These are phyloP conservation scores for Saxophila tyrrhenica DNA, from an alignment of 495 filamentous ascomycete genomes.

Conservation along the genomic window DNA sequence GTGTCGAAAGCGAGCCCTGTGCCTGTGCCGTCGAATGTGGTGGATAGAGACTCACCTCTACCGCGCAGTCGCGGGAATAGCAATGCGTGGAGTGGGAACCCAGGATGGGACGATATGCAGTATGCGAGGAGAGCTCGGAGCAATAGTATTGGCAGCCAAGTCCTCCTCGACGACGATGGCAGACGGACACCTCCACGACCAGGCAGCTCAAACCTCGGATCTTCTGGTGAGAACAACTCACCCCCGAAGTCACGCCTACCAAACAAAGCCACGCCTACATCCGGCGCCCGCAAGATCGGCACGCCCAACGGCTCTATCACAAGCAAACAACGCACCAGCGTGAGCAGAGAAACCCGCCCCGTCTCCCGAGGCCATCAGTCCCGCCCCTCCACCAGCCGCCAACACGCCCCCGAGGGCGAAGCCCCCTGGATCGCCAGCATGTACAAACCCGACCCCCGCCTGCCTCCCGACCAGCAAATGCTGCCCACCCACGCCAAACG, in stretches of 20 bases:
- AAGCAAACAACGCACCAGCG: conserved; percentile 8
- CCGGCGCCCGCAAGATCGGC: conserved; percentile 23
- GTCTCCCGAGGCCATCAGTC: conserved; percentile 20
- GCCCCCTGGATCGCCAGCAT: conserved; percentile 90
- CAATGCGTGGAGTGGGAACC: conserved; percentile 36
- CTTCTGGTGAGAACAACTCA: conserved; percentile 16
- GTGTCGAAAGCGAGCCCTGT: conserved; percentile 64
- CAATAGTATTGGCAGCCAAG: conserved; percentile 51
- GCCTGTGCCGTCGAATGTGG: conserved; percentile 56
- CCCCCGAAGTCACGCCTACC: conserved; percentile 28
- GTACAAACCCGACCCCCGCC: conserved; percentile 88
- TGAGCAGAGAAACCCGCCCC: background rate
- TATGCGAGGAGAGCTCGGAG: conserved; percentile 60
- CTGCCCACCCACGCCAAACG: conserved; percentile 86
- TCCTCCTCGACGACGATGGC: conserved; percentile 45
- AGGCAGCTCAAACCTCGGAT: conserved; percentile 4
- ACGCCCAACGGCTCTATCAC: conserved; percentile 3
- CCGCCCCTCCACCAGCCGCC: conserved; percentile 45
- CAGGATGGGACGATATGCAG: conserved; percentile 46
- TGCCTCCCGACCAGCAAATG: conserved; percentile 91
- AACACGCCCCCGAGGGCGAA: conserved; percentile 78
- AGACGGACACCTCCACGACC: conserved; percentile 11
- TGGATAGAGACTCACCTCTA: conserved; percentile 61
- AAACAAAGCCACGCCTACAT: conserved; percentile 21
- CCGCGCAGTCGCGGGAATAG: conserved; percentile 47